These are phyloP conservation scores for Amanita molliuscula DNA, from an alignment of 768 basidiomycete species.

Conservation along the genomic window DNA sequence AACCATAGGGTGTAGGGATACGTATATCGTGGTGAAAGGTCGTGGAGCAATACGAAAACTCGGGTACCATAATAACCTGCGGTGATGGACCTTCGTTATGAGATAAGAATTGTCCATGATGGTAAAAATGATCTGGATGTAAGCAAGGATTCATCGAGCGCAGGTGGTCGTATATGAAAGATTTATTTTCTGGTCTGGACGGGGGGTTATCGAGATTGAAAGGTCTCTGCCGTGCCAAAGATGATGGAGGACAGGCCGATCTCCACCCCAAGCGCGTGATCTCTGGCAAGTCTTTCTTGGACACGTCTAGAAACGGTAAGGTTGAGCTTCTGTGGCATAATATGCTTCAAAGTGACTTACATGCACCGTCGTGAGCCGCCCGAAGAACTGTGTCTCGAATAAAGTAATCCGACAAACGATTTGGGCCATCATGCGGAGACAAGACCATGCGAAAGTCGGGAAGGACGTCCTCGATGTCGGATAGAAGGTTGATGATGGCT, in stretches of 20 bases:
- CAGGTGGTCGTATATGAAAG: slow-evolving; percentile 40
- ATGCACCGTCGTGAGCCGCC: slow-evolving; percentile 17
- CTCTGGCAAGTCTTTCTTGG: slow-evolving; percentile 22
- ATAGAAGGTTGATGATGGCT: slow-evolving; percentile 24
- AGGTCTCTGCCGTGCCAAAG: slow-evolving; percentile 23
- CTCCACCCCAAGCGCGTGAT: slow-evolving; percentile 24
- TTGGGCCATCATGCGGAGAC: slow-evolving; percentile 33
- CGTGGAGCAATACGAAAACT: slow-evolving; percentile 43
- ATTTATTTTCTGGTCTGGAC: slow-evolving; percentile 20
- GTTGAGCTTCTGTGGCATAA: not conserved
- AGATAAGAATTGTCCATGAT: slow-evolving; percentile 44
- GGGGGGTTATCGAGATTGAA: slow-evolving; percentile 26
- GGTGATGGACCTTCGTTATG: slow-evolving; percentile 38
- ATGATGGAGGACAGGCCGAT: slow-evolving; percentile 28
- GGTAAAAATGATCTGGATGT: slow-evolving; percentile 31
- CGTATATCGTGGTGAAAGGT: slow-evolving; percentile 46
- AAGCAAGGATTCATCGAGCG: slow-evolving; percentile 40
- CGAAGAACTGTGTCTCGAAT: slow-evolving; percentile 19
- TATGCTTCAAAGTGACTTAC: slow-evolving; percentile 10
- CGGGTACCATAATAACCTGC: slow-evolving; percentile 30
- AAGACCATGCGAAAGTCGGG: slow-evolving; percentile 38
- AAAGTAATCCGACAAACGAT: slow-evolving; percentile 23
- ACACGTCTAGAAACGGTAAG: slow-evolving; percentile 15
- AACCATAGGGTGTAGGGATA: slow-evolving; percentile 35
- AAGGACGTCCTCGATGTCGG: slow-evolving; percentile 26